These are phyloP conservation scores for Prunus padus DNA, from an alignment of 306 rosid genomes.

Conservation along the genomic window DNA sequence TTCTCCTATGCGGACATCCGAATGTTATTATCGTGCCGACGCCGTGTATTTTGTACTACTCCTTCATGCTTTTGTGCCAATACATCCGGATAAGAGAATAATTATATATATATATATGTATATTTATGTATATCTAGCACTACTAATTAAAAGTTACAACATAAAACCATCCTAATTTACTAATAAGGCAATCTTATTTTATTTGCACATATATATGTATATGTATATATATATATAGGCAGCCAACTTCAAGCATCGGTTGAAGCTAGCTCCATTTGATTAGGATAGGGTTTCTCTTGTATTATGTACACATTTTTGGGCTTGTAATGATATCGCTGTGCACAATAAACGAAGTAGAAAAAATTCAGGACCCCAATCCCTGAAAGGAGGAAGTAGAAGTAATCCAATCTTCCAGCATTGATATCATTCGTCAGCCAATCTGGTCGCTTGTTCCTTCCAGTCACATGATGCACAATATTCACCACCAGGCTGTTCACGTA, in stretches of 20 bases:
- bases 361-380: conserved; percentile 50
- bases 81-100: too few relatives aligned
- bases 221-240: not conserved
- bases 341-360: conserved; percentile 42
- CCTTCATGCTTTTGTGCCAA: too few relatives aligned
- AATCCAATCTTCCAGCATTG: conserved; percentile 64
- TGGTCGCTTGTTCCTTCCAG: conserved; percentile 23
- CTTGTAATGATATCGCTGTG: conserved; percentile 58
- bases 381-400: conserved; percentile 58
- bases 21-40: too few relatives aligned
- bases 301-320: not conserved
- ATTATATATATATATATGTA: too few relatives aligned
- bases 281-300: conserved; percentile 15
- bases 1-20: too few relatives aligned
- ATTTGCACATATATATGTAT: too few relatives aligned
- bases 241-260: conserved; percentile 17
- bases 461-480: conserved; percentile 39
- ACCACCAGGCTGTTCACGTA: conserved; percentile 53
- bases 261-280: conserved; percentile 38
- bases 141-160: too few relatives aligned
- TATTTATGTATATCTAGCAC: too few relatives aligned
- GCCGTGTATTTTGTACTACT: too few relatives aligned
- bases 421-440: conserved; percentile 73
- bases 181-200: too few relatives aligned
- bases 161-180: too few relatives aligned